Evolutionary conservation across 495 filamentous ascomycete species (phyloP).

Genomic region (Pyrenula massariospora): DNA sequence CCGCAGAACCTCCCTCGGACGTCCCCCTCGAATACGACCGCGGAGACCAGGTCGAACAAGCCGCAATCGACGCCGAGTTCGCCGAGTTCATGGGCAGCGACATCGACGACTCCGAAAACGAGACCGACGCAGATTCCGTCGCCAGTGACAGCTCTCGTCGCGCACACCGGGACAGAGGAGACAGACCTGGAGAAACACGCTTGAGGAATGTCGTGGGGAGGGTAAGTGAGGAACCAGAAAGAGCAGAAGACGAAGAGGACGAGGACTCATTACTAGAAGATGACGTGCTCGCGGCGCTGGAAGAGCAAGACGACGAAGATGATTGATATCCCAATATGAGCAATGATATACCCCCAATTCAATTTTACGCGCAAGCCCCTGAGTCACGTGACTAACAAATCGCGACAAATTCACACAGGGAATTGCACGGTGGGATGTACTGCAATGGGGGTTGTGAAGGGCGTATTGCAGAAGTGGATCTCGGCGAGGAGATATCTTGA

Average conservation of each 20-base stretch:
- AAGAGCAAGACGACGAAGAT: neutral
- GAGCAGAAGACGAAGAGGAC: neutral
- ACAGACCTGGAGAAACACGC: neutral
- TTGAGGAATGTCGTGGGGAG: neutral
- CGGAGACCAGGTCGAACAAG: neutral
- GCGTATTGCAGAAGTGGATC: too few relatives aligned
- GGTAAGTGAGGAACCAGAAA: neutral
- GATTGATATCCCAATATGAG: neutral
- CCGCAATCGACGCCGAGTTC: neutral
- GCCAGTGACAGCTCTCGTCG: neutral
- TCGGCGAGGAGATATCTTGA: too few relatives aligned
- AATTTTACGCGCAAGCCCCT: too few relatives aligned
- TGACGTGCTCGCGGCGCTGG: neutral
- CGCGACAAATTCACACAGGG: too few relatives aligned
- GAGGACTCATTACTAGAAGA: neutral
- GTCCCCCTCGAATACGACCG: neutral
- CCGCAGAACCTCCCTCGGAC: neutral
- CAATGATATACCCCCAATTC: too few relatives aligned
- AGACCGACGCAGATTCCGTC: neutral
- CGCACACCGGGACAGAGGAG: neutral
- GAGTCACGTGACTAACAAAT: too few relatives aligned
- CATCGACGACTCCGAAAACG: neutral
- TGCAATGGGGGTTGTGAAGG: too few relatives aligned
- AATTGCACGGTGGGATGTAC: too few relatives aligned
- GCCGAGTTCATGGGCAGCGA: constrained; percentile 1